These are phyloP conservation scores for Botrytis medusae DNA, from an alignment of 2,329 filamentous ascomycete species.

Conservation along the genomic window DNA sequence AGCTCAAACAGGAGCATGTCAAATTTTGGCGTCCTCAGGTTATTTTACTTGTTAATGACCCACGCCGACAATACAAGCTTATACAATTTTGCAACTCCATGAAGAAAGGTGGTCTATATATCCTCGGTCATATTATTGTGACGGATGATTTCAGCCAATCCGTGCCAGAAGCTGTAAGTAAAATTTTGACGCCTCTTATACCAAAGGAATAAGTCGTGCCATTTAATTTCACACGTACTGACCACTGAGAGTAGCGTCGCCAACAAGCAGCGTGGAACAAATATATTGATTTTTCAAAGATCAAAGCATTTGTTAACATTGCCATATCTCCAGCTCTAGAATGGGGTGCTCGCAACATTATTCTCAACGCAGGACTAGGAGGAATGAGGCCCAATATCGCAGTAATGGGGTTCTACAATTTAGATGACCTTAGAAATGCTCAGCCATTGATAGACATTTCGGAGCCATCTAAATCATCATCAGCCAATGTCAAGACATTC, in stretches of 20 bases:
- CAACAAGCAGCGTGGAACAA: slow-evolving; percentile 80
- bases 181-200: background rate
- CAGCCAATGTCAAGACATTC: slow-evolving; percentile 24
- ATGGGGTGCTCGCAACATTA: slow-evolving; percentile 82
- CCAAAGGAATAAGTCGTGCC: background rate
- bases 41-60: slow-evolving; percentile 78
- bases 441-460: slow-evolving; percentile 57
- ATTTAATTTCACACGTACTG: background rate
- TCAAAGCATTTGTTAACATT: slow-evolving; percentile 88
- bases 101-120: slow-evolving; percentile 81
- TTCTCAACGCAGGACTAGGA: slow-evolving; percentile 76
- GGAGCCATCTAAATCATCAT: slow-evolving; percentile 44
- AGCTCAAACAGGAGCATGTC: slow-evolving; percentile 83
- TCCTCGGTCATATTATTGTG: slow-evolving; percentile 84
- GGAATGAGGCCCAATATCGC: slow-evolving; percentile 90
- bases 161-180: slow-evolving; percentile 65
- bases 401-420: slow-evolving; percentile 75
- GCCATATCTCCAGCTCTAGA: slow-evolving; percentile 79
- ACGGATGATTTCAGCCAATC: slow-evolving; percentile 77
- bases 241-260: slow-evolving; percentile 48
- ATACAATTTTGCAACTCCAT: slow-evolving; percentile 91
- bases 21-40: slow-evolving; percentile 94
- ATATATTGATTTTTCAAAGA: slow-evolving; percentile 81
- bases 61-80: slow-evolving; percentile 75
- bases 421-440: slow-evolving; percentile 70